These are phyloP conservation scores for Solanum megistacrolobum DNA, from an alignment of 257 asterid species.

Conservation along the genomic window DNA sequence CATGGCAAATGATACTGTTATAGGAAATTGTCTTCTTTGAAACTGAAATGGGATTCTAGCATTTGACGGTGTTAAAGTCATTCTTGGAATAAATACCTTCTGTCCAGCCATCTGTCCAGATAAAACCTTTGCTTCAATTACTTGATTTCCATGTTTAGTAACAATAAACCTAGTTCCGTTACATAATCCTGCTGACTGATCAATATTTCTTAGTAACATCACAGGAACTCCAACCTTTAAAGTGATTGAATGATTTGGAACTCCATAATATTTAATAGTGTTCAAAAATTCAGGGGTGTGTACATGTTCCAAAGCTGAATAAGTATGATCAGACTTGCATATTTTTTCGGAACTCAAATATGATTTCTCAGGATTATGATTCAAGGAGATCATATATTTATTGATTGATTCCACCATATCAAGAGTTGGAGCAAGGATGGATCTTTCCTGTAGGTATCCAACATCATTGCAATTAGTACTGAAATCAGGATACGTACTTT, in stretches of 20 bases:
- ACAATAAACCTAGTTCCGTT: neutral
- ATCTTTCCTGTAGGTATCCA: no score
- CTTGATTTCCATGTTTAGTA: no score
- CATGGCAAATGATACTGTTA: neutral
- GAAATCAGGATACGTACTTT: neutral
- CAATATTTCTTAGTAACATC: neutral
- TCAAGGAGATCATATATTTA: no score
- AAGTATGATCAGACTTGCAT: neutral
- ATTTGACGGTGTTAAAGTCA: neutral
- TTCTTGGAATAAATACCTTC: neutral
- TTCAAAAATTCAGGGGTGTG: neutral
- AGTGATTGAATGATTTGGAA: neutral
- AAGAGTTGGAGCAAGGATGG: neutral
- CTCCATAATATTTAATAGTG: neutral
- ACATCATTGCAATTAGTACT: no score
- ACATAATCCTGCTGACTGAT: neutral
- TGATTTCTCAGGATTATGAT: neutral
- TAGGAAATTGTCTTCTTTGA: neutral
- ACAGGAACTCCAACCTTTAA: neutral
- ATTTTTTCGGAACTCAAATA: no score
- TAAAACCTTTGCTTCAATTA: no score
- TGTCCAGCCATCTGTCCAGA: neutral
- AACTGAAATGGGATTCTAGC: neutral
- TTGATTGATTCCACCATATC: neutral
- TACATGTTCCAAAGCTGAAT: neutral